These are phyloP conservation scores for Crucihimalaya himalaica DNA, from an alignment of 345 rosid genomes.

Conservation along the genomic window DNA sequence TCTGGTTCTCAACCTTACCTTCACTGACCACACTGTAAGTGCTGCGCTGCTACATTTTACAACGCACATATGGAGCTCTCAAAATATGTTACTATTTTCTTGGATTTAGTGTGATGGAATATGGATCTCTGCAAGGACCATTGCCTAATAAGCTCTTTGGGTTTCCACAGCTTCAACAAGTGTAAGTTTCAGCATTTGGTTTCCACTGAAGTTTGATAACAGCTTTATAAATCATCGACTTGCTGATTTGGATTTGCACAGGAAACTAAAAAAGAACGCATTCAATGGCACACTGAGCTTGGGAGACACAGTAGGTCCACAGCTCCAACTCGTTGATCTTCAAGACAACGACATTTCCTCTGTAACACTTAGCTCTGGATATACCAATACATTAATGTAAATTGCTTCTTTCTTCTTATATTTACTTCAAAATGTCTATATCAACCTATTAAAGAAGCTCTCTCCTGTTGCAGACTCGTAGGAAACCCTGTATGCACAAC, in stretches of 20 bases:
- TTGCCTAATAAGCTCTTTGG: slow-evolving; percentile 65
- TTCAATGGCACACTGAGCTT: slow-evolving; percentile 63
- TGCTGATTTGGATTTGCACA: slow-evolving; percentile 36
- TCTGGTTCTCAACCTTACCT: slow-evolving; percentile 83
- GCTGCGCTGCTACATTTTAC: not conserved
- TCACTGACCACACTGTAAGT: slow-evolving; percentile 85
- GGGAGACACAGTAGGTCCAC: slow-evolving; percentile 55
- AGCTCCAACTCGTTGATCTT: slow-evolving; percentile 70
- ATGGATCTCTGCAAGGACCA: slow-evolving; percentile 70
- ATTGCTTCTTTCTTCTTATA: slow-evolving; percentile 12
- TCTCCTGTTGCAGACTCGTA: slow-evolving; percentile 58
- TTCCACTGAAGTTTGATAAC: not conserved
- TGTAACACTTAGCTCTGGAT: slow-evolving; percentile 57
- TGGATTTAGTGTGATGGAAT: slow-evolving; percentile 66
- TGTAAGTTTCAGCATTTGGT: slow-evolving; percentile 52
- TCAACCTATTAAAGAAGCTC: slow-evolving; percentile 11
- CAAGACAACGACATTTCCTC: slow-evolving; percentile 76
- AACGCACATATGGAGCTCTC: not conserved
- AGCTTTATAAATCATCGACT: slow-evolving; percentile 3
- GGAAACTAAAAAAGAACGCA: slow-evolving; percentile 73
- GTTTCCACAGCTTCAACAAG: slow-evolving; percentile 73
- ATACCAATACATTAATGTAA: slow-evolving; percentile 66
- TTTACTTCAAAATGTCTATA: not conserved
- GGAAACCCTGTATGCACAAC: slow-evolving; percentile 86
- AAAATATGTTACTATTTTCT: not conserved